These are phyloP conservation scores for Petunia hybrid DNA, from an alignment of 305 asterid genomes.

Conservation along the genomic window DNA sequence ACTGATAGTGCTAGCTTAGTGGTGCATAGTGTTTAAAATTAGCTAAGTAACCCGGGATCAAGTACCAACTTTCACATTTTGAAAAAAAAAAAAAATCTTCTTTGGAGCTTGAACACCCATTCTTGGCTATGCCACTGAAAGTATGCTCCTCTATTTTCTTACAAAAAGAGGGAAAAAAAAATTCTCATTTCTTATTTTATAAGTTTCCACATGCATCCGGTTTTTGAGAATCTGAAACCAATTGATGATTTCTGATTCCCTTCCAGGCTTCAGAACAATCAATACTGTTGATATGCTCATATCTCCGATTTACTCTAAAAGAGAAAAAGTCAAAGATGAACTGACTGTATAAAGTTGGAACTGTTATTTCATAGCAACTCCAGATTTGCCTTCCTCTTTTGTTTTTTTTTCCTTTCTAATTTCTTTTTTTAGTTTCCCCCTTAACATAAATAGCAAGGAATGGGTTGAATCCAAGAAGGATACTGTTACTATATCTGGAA, in stretches of 20 bases:
- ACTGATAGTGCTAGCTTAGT: no score
- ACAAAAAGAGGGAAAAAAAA: not conserved
- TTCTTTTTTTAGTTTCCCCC: not conserved
- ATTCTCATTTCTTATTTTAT: not conserved
- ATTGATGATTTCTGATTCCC: conserved; percentile 1
- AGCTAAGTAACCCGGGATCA: no score
- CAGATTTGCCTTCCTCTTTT: not conserved
- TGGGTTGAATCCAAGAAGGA: conserved; percentile 29
- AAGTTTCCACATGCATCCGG: not conserved
- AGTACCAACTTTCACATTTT: no score
- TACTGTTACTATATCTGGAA: conserved; percentile 32
- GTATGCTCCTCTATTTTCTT: no score
- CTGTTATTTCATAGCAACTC: not conserved
- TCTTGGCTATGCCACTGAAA: no score
- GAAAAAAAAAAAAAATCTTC: no score
- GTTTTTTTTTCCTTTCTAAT: not conserved
- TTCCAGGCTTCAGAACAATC: not conserved
- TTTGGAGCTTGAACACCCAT: no score
- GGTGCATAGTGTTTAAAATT: no score
- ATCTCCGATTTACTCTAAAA: not conserved
- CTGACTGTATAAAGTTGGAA: not conserved
- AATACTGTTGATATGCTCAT: conserved; percentile 9
- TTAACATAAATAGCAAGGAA: not conserved
- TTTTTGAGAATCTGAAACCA: not conserved
- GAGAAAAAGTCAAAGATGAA: not conserved